Percentiles rank a stretch among this genome's conserved stretches.
Evolutionary conservation across 2,329 filamentous ascomycete species (phyloP).

Genomic region (Alternaria rosae): DNA sequence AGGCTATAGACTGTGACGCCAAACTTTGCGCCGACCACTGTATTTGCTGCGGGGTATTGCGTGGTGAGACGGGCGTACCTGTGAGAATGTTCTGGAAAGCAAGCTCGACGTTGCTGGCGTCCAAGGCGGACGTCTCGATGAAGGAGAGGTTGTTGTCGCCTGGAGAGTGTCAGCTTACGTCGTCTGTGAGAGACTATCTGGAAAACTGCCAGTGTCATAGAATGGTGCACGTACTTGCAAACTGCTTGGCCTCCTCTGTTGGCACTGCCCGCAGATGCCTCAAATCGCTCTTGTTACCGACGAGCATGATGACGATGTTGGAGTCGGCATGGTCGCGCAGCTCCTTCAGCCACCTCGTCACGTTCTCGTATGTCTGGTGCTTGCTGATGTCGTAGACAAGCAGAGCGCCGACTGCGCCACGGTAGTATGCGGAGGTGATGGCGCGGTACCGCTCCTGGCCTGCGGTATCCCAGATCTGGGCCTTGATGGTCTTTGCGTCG

Average conservation of each 20-base stretch:
- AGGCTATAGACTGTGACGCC: background rate
- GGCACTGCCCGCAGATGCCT: slow-evolving; percentile 95
- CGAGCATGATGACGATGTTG: slow-evolving; percentile 99
- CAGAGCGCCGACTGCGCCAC: slow-evolving; percentile 93
- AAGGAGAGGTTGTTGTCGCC: slow-evolving; percentile 98
- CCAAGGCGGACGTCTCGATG: slow-evolving; percentile 98
- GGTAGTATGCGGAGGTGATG: slow-evolving; percentile 99
- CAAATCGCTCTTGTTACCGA: slow-evolving; percentile 99
- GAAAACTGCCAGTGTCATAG: slow-evolving; percentile 20
- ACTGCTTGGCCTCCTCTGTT: slow-evolving; percentile 96
- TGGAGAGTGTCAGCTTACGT: slow-evolving; percentile 47
- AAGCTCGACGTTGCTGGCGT: slow-evolving; percentile 98
- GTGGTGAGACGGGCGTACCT: slow-evolving; percentile 66
- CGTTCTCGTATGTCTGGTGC: slow-evolving; percentile 99
- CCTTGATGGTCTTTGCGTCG: slow-evolving; percentile 99
- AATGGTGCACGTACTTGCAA: slow-evolving; percentile 76
- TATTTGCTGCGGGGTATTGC: background rate
- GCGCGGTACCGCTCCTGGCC: slow-evolving; percentile 98
- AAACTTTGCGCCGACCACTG: background rate
- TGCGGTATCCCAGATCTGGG: slow-evolving; percentile 99
- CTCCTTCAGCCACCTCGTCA: slow-evolving; percentile 99
- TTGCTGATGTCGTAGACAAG: slow-evolving; percentile 99
- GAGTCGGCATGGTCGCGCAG: slow-evolving; percentile 96
- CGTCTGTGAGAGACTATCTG: background rate
- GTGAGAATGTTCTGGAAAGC: slow-evolving; percentile 99